These are phyloP conservation scores for Puccinia novopanici DNA, from an alignment of 1,284 basidiomycete species.

Conservation along the genomic window DNA sequence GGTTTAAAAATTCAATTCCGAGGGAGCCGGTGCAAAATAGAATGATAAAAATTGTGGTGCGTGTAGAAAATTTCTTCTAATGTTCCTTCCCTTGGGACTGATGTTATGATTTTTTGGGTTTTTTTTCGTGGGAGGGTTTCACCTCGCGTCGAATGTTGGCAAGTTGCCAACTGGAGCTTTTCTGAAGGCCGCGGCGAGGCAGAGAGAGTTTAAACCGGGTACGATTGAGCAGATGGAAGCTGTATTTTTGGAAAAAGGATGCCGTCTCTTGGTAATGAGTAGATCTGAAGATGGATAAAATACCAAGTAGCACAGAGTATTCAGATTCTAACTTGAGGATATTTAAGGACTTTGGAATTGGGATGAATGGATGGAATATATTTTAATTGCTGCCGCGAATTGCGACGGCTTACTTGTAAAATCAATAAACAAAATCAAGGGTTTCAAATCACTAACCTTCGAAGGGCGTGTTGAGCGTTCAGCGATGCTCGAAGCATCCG, in stretches of 20 bases:
- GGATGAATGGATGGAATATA: neutral
- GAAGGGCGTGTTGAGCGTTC: neutral
- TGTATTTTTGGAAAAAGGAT: neutral
- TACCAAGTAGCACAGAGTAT: neutral
- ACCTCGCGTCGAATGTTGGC: neutral
- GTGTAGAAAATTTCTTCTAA: neutral
- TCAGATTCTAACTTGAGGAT: conserved; percentile 3
- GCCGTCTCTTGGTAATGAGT: neutral
- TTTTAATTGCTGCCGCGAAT: too few relatives aligned
- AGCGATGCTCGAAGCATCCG: neutral
- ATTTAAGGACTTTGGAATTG: neutral
- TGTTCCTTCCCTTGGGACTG: too few relatives aligned
- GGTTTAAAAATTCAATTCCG: neutral
- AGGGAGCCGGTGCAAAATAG: neutral
- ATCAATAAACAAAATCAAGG: neutral
- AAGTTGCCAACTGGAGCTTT: neutral
- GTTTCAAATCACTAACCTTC: conserved; percentile 13
- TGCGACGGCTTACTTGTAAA: neutral
- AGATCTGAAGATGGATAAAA: neutral
- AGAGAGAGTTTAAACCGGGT: neutral
- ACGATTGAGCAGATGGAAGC: neutral
- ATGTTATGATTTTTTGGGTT: neutral
- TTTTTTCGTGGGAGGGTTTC: neutral
- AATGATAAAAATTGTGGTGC: neutral
- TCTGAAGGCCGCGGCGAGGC: neutral